Evolutionary conservation across 176 grass and related monocot genomes (phyloP).

Genomic region (Avena atlantica): DNA sequence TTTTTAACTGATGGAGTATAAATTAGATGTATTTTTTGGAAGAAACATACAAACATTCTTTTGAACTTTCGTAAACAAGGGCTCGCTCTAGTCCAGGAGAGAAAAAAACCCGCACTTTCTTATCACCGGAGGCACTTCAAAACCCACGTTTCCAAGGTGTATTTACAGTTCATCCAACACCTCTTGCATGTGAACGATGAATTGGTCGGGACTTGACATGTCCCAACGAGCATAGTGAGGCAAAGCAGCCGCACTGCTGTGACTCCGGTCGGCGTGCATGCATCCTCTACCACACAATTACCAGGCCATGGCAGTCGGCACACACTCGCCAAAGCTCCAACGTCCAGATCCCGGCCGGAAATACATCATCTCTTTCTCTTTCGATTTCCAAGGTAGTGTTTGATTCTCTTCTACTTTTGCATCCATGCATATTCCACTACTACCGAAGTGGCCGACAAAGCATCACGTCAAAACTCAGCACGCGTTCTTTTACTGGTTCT

Average conservation of each 20-base stretch:
- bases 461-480: conserved; percentile 4
- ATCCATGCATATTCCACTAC: not conserved
- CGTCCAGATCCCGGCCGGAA: not conserved
- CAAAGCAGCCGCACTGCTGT: not conserved
- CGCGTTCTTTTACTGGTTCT: not conserved
- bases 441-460: conserved; percentile 18
- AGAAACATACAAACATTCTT: no score
- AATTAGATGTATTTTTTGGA: no score
- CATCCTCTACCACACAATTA: not conserved
- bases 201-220: not conserved
- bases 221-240: not conserved
- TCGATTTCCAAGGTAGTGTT: not conserved
- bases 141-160: not conserved
- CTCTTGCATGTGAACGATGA: not conserved
- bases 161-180: not conserved
- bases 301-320: not conserved
- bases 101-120: no score
- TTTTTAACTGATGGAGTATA: no score
- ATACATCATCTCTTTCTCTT: not conserved
- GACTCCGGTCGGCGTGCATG: not conserved
- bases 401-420: not conserved
- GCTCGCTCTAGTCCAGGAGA: no score
- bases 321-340: not conserved
- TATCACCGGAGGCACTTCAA: no score
- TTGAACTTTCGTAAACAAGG: no score